Evolutionary conservation across 345 rosid species (phyloP), one percentile per base, ranked within the genome.

Genomic region (Sonneratia alba): DNA sequence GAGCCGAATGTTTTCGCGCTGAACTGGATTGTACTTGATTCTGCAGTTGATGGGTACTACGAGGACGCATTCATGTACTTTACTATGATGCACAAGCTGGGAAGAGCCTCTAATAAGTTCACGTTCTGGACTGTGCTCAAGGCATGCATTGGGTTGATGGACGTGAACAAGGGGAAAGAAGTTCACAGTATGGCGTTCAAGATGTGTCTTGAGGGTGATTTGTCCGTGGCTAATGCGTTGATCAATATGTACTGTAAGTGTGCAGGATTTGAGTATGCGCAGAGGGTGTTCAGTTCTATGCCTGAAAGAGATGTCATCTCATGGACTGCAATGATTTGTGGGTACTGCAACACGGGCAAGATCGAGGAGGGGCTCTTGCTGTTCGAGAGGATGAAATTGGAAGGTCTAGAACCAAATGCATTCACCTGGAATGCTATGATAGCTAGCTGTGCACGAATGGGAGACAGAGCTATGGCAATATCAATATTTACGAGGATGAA

Each of bases 281-380:
- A 79, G 36, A 84, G 34, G 51, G 69, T 85, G 76, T 85, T 85
- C 71, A 80, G 75, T 68, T 61, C 56, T 51, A 77, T 83, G 85
- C 38, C 36, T 74, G 68, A 53, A 0, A 77, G 82, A 74, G 80
- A 85, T 70, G 75, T 82, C 43, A 81, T 69, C 67, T 80, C 87
- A 21, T 86, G 87, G 84, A 83, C 89, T 55, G 82, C 87, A 13
- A 80, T 86, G 81, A 83, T 86, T 53, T 80, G 79, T 75, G 89
- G 85, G 70, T 80, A 80, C 65, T 77, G 79, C 67, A 82, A 78
- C 65, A 64, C 34, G 59, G 83, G 82, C 42, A 79, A 77, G 76
- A 72, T 59, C 56, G 77, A 73, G 40, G 37, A 78, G 34, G 83
- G 84, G 2, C 32, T 75, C 22, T 40, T n/a, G 56, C 73, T n/a